Conservation (phyloP, 768 basidiomycete genomes). For the Mycena chlorophos region DNA sequence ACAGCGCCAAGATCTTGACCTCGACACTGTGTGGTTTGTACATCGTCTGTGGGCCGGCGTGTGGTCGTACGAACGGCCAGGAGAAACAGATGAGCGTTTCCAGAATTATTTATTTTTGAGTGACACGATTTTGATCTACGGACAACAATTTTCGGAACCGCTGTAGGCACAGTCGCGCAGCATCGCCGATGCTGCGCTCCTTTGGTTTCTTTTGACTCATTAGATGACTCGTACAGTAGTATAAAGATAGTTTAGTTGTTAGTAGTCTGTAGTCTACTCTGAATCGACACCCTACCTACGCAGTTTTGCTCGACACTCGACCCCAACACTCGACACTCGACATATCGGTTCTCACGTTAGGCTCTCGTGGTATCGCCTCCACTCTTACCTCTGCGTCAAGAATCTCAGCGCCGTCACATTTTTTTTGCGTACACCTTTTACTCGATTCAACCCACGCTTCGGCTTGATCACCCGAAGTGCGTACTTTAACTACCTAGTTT, state of each 20-base stretch:
- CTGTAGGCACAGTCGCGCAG: no score
- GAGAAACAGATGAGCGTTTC: no score
- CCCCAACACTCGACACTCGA: not conserved
- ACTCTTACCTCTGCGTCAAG: not conserved
- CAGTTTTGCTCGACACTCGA: not conserved
- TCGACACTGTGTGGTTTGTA: no score
- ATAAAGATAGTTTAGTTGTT: not conserved
- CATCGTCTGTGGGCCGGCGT: no score
- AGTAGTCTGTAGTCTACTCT: not conserved
- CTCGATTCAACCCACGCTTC: not conserved
- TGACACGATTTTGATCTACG: no score
- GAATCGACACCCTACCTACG: not conserved
- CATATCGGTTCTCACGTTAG: not conserved
- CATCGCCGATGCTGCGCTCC: no score
- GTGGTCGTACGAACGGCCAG: no score
- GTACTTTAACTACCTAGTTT: not conserved
- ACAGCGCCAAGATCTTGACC: no score
- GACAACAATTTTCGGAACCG: no score
- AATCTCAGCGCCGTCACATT: not conserved
- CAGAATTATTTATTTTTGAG: no score
- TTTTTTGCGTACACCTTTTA: not conserved
- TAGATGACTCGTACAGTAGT: no score
- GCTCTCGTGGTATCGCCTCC: not conserved
- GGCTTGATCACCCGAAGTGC: slow-evolving; percentile 1
- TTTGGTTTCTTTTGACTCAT: no score